phyloP scores from a whole-genome alignment of 2,329 filamentous ascomycete genomes.

The Trichoderma sp. region DNA sequence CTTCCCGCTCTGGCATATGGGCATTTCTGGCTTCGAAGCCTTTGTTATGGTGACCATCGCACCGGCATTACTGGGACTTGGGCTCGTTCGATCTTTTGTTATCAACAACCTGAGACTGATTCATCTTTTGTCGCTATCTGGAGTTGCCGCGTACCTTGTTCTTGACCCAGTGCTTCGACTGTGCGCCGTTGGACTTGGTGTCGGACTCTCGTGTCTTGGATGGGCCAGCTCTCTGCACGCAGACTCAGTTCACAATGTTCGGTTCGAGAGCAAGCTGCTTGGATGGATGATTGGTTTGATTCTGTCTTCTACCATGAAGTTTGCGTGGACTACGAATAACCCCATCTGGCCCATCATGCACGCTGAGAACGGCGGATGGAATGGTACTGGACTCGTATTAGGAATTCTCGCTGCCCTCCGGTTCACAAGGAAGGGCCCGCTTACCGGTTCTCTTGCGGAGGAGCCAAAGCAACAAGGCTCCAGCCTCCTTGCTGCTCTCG shows the following conservation, averaged over 20 bases:
- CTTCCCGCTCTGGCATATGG: slow-evolving; percentile 99
- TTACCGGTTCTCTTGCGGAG: slow-evolving; percentile 44
- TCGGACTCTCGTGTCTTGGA: slow-evolving; percentile 77
- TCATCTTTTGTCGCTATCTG: slow-evolving; percentile 77
- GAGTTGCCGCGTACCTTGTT: slow-evolving; percentile 79
- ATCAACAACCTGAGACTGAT: slow-evolving; percentile 69
- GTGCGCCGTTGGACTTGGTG: slow-evolving; percentile 78
- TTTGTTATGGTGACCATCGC: slow-evolving; percentile 84
- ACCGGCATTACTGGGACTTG: slow-evolving; percentile 76
- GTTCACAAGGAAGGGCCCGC: slow-evolving; percentile 69
- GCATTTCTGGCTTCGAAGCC: slow-evolving; percentile 93
- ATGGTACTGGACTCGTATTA: slow-evolving; percentile 77
- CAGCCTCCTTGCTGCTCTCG: slow-evolving; percentile 70
- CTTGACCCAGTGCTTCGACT: slow-evolving; percentile 74
- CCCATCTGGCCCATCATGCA: slow-evolving; percentile 97
- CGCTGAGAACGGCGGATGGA: slow-evolving; percentile 87
- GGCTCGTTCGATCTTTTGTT: slow-evolving; percentile 68
- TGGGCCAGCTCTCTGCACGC: slow-evolving; percentile 84
- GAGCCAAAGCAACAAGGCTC: slow-evolving; percentile 61
- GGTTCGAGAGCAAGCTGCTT: slow-evolving; percentile 79
- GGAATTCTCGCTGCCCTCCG: slow-evolving; percentile 76
- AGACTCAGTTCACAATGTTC: slow-evolving; percentile 72
- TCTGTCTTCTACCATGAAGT: slow-evolving; percentile 86
- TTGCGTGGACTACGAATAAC: slow-evolving; percentile 92
- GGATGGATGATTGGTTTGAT: slow-evolving; percentile 83